Conservation (phyloP, 805 yeast species). For the Millerozyma acaciae region DNA sequence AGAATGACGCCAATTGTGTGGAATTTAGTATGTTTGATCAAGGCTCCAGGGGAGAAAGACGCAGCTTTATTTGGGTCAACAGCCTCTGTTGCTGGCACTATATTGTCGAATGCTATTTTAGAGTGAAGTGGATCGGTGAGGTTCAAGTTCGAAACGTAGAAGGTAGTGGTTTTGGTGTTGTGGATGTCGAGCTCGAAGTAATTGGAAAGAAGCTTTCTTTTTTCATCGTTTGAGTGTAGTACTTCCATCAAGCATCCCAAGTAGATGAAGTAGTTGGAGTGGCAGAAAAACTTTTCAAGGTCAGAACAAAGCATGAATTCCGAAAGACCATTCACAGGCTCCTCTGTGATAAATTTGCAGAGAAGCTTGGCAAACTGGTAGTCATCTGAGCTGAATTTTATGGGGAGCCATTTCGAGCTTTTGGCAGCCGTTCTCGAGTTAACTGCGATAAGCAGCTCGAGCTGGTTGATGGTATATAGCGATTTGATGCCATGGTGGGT, state of each 20-base stretch:
- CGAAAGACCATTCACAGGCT: constrained; percentile 4
- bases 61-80: neutral
- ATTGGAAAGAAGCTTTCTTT: neutral
- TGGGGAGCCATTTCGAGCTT: neutral
- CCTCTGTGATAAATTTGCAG: constrained; percentile 8
- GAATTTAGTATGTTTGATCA: constrained; percentile 7
- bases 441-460: neutral
- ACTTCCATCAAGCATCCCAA: constrained; percentile 8
- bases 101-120: constrained; percentile 1
- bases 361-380: constrained; percentile 11
- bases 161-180: neutral
- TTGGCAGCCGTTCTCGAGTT: neutral
- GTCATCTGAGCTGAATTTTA: constrained; percentile 5
- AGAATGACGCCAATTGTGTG: constrained; percentile 5
- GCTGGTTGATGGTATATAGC: constrained; percentile 1
- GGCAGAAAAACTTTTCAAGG: constrained; percentile 9
- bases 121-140: constrained; percentile 4
- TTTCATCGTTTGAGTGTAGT: neutral
- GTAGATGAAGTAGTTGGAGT: constrained; percentile 11
- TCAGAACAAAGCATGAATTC: constrained; percentile 8
- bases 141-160: constrained; percentile 4
- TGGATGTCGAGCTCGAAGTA: constrained; percentile 1
- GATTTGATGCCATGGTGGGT: constrained; percentile 4
- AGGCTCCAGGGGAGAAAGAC: constrained; percentile 1
- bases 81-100: neutral